A percentile compares a stretch with the other conserved stretches of the same genome.
Conservation (phyloP, 192 early-diverging fungal species). For the Coemansia sp. region DNA sequence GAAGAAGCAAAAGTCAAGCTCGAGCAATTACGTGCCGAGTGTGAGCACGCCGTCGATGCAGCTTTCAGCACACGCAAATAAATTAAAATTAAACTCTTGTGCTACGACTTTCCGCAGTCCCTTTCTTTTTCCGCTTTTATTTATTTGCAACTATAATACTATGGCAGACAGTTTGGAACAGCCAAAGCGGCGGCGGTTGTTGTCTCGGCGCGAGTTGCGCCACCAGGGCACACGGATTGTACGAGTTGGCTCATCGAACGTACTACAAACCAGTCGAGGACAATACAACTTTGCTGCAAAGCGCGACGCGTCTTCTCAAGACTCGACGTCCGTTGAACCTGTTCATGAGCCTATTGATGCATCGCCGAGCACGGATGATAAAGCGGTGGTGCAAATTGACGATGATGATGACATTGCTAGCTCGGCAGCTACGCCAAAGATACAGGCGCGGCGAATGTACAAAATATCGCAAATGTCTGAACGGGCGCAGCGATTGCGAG, state of each 20-base stretch:
- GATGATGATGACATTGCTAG: background rate
- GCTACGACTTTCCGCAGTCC: constrained; percentile 5
- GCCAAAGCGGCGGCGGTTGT: constrained; percentile 25
- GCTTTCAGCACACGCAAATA: constrained; percentile 16
- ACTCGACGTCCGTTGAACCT: background rate
- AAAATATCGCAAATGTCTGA: constrained; percentile 20
- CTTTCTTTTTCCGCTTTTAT: background rate
- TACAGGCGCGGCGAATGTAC: constrained; percentile 9
- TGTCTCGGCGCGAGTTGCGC: constrained; percentile 36
- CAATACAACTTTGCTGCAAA: constrained; percentile 24
- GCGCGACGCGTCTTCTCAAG: background rate
- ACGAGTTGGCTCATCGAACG: constrained; percentile 34
- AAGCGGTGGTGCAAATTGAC: background rate
- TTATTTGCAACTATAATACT: background rate
- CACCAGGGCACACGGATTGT: constrained; percentile 31
- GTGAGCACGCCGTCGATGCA: constrained; percentile 34
- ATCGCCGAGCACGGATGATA: background rate
- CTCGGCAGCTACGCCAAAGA: background rate
- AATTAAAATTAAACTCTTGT: too few relatives aligned
- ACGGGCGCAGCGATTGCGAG: constrained; percentile 17
- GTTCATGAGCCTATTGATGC: constrained; percentile 3
- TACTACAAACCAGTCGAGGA: constrained; percentile 20
- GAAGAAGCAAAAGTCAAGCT: constrained; percentile 38
- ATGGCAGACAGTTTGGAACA: background rate
- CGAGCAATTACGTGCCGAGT: constrained; percentile 34